A percentile compares a stretch with the other conserved stretches of the same genome.
phyloP scores from a whole-genome alignment of 495 filamentous ascomycete species.

The Penicillium mononematosum region DNA sequence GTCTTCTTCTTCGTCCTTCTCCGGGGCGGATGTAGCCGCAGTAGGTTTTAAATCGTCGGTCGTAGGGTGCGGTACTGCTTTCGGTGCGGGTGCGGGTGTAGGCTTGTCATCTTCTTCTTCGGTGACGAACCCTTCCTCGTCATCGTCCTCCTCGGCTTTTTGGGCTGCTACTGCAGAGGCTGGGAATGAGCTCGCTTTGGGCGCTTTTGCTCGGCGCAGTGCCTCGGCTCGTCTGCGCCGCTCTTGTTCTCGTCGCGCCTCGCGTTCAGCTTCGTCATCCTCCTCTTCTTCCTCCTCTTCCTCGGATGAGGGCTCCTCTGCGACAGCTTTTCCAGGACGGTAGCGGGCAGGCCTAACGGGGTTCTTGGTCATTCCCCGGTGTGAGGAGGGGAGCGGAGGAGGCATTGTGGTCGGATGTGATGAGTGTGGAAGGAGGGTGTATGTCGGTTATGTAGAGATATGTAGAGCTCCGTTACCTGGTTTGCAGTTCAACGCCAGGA shows the following conservation, averaged over 20 bases:
- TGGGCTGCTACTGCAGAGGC: slow-evolving; percentile 36
- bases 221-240: slow-evolving; percentile 32
- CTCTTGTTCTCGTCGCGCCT: slow-evolving; percentile 41
- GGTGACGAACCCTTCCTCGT: slow-evolving; percentile 75
- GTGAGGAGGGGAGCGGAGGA: slow-evolving; percentile 44
- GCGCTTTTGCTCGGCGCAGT: slow-evolving; percentile 42
- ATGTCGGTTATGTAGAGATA: slow-evolving; percentile 2
- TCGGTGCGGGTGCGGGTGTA: slow-evolving; percentile 17
- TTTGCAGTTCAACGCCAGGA: slow-evolving; percentile 12
- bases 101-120: slow-evolving; percentile 54
- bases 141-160: slow-evolving; percentile 42
- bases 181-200: slow-evolving; percentile 63
- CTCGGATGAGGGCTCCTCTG: slow-evolving; percentile 63
- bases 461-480: slow-evolving; percentile 31
- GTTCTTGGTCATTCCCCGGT: slow-evolving; percentile 93
- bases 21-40: slow-evolving; percentile 5
- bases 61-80: slow-evolving; percentile 32
- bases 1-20: slow-evolving; percentile 57
- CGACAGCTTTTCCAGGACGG: slow-evolving; percentile 78
- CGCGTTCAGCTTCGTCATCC: slow-evolving; percentile 50
- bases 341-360: slow-evolving; percentile 74
- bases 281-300: slow-evolving; percentile 54
- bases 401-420: slow-evolving; percentile 59
- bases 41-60: slow-evolving; percentile 4
- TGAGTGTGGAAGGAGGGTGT: not conserved